Conservation (phyloP, 108 stramenopile species). For the Discostella pseudostelligera region DNA sequence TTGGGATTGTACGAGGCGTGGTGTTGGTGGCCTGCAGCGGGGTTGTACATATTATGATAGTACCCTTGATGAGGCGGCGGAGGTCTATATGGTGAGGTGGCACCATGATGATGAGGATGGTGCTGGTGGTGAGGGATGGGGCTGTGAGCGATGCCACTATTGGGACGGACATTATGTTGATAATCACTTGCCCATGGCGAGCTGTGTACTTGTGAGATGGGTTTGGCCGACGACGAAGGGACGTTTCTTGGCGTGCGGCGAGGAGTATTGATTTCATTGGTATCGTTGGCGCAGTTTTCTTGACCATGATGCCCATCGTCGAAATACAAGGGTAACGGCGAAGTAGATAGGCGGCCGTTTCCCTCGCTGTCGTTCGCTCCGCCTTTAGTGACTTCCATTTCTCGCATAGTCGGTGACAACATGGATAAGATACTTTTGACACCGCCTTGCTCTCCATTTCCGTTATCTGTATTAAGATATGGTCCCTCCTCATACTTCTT, state of each 20-base stretch:
- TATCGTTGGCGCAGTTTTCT: conserved; percentile 8
- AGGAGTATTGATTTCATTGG: conserved; percentile 10
- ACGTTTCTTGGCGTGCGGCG: conserved; percentile 2
- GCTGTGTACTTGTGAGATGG: conserved; percentile 5
- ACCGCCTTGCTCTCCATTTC: conserved; percentile 43
- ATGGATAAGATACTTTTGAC: conserved; percentile 54
- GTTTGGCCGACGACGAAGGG: conserved; percentile 1
- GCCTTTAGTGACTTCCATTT: conserved; percentile 35
- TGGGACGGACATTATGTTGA: conserved; percentile 8
- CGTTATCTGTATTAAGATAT: too few species aligned
- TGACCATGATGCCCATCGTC: conserved; percentile 16
- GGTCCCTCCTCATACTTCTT: conserved; percentile 27
- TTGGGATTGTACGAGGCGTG: conserved; percentile 40
- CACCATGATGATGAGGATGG: conserved; percentile 56
- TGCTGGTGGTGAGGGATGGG: conserved; percentile 42
- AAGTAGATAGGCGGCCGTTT: conserved; percentile 40
- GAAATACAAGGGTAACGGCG: conserved; percentile 72
- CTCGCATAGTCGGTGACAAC: conserved; percentile 55
- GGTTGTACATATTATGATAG: conserved; percentile 30
- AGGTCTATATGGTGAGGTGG: conserved; percentile 35
- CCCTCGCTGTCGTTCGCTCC: conserved; percentile 25
- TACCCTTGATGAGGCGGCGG: conserved; percentile 16
- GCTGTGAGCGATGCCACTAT: conserved; percentile 30
- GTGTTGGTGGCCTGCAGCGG: conserved; percentile 18
- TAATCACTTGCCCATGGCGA: conserved; percentile 9